Conservation (phyloP, 106 monocot genomes). For the Allium fistulosum region DNA sequence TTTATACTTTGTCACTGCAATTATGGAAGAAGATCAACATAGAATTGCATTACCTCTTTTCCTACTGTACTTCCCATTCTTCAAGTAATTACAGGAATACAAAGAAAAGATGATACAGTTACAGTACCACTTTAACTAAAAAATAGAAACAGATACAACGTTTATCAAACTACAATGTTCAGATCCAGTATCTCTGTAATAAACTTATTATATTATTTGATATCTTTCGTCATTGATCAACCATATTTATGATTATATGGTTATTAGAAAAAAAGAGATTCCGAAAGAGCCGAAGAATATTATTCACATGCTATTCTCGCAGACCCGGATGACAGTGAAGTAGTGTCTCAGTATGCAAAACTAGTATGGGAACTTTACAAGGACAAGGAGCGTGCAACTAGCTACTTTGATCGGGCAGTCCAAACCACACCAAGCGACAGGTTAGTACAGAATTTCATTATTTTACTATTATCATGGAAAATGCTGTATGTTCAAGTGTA, state of each 20-base stretch:
- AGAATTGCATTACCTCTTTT: too few relatives aligned
- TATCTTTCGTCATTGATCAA: too few relatives aligned
- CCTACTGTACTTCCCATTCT: too few relatives aligned
- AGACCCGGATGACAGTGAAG: conserved; percentile 63
- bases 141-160: too few relatives aligned
- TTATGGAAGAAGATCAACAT: too few relatives aligned
- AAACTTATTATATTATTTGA: too few relatives aligned
- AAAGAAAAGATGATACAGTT: too few relatives aligned
- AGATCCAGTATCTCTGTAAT: neutral
- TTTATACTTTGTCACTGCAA: too few relatives aligned
- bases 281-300: conserved; percentile 58
- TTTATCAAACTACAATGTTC: neutral
- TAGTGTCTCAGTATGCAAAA: conserved; percentile 64
- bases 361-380: conserved; percentile 66
- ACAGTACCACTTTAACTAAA: too few relatives aligned
- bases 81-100: too few relatives aligned
- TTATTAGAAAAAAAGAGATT: conserved; percentile 43
- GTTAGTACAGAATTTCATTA: conserved; percentile 10
- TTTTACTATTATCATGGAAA: neutral
- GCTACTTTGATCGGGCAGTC: conserved; percentile 62
- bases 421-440: conserved; percentile 50
- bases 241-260: too few relatives aligned
- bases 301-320: conserved; percentile 72
- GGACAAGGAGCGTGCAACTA: conserved; percentile 54
- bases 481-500: too few relatives aligned